Evolutionary conservation across 2,329 filamentous ascomycete species (phyloP).

Genomic region (Stagonosporopsis rhizophila): DNA sequence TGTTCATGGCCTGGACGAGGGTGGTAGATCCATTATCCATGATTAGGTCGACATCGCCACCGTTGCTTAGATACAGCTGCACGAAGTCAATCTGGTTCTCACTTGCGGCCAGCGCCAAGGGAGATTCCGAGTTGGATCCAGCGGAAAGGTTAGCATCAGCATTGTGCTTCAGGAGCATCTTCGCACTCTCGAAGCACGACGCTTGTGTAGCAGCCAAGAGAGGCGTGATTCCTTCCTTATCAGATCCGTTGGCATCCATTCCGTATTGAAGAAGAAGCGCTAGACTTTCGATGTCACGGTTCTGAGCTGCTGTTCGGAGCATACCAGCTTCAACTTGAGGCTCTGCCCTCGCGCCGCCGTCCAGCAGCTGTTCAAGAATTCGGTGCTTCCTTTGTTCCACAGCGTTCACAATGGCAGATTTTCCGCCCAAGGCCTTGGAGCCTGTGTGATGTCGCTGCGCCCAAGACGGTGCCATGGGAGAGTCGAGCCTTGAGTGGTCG

Average conservation of each 20-base stretch:
- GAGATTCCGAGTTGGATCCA: conserved; percentile 60
- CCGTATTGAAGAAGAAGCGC: conserved; percentile 39
- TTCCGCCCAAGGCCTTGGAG: conserved; percentile 43
- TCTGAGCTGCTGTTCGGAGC: conserved; percentile 40
- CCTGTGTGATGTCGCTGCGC: conserved; percentile 30
- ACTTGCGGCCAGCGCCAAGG: conserved; percentile 60
- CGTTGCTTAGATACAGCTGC: conserved; percentile 67
- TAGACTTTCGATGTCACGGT: conserved; percentile 41
- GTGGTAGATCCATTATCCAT: conserved; percentile 67
- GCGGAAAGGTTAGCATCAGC: conserved; percentile 37
- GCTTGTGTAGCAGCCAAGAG: conserved; percentile 37
- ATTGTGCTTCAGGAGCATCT: conserved; percentile 44
- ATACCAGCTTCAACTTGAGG: conserved; percentile 40
- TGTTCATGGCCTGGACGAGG: conserved; percentile 67
- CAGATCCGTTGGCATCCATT: conserved; percentile 40
- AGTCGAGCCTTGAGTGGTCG: conserved; percentile 22
- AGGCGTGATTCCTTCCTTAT: conserved; percentile 40
- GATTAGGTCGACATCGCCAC: conserved; percentile 63
- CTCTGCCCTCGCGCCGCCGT: conserved; percentile 42
- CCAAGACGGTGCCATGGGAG: conserved; percentile 26
- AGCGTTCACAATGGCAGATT: conserved; percentile 57
- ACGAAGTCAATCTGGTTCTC: conserved; percentile 64
- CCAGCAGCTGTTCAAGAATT: conserved; percentile 51
- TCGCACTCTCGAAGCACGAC: conserved; percentile 54
- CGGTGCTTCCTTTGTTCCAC: conserved; percentile 71